Percentiles rank a stretch among this genome's conserved stretches.
Conservation (phyloP, 2,329 filamentous ascomycete genomes). For the Drechslera avenae region DNA sequence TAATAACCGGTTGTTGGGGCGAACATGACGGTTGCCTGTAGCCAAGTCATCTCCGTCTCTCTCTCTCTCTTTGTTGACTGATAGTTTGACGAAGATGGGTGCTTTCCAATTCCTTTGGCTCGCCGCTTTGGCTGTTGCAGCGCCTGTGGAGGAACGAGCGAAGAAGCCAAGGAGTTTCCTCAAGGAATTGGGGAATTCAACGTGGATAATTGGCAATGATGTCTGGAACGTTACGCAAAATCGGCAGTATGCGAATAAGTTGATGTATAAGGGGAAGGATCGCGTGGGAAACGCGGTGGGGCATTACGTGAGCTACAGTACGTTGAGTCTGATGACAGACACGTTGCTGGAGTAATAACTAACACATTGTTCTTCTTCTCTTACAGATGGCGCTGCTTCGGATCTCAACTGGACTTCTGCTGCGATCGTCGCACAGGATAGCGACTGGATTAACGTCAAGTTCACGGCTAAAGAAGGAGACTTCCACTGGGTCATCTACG, state of each 20-base stretch:
- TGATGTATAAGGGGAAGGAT: slow-evolving; percentile 52
- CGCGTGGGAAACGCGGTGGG: slow-evolving; percentile 50
- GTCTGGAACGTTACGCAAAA: slow-evolving; percentile 52
- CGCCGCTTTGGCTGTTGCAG: slow-evolving; percentile 23
- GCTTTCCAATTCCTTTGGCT: slow-evolving; percentile 23
- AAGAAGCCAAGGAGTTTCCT: slow-evolving; percentile 42
- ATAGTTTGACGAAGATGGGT: slow-evolving; percentile 17
- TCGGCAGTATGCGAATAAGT: slow-evolving; percentile 47
- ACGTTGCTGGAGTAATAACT: no score
- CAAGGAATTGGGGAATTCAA: slow-evolving; percentile 39
- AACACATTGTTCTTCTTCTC: no score
- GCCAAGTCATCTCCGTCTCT: no score
- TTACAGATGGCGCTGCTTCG: slow-evolving; percentile 53
- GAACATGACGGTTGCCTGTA: no score
- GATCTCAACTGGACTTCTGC: slow-evolving; percentile 57
- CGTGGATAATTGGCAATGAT: slow-evolving; percentile 49
- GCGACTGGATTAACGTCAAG: slow-evolving; percentile 55
- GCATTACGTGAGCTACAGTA: slow-evolving; percentile 55
- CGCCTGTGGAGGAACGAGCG: slow-evolving; percentile 27
- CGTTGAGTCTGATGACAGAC: slow-evolving; percentile 8
- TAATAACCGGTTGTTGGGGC: background rate
- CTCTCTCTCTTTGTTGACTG: no score
- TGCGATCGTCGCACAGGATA: slow-evolving; percentile 49
- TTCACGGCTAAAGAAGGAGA: slow-evolving; percentile 57
- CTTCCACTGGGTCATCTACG: slow-evolving; percentile 60